These are phyloP conservation scores for Casuarina glauca DNA, from an alignment of 306 rosid species.

Conservation along the genomic window DNA sequence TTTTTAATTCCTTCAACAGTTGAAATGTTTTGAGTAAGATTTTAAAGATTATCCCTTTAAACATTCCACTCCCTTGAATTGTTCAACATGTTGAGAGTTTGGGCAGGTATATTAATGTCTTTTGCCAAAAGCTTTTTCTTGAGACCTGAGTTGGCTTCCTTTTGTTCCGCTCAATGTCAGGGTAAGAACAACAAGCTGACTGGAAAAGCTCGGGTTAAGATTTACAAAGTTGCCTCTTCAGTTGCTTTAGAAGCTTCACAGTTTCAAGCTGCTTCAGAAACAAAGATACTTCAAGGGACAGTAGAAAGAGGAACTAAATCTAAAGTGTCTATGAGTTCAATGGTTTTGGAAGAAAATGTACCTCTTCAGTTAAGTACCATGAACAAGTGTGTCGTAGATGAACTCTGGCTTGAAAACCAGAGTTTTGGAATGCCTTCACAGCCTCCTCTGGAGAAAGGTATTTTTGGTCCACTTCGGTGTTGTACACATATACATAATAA, in stretches of 20 bases:
- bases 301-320: conserved; percentile 27
- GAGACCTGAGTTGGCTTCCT: conserved; percentile 13
- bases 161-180: conserved; percentile 39
- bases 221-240: conserved; percentile 40
- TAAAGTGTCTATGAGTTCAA: conserved; percentile 34
- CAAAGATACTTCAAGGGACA: conserved; percentile 27
- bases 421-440: conserved; percentile 44
- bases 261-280: conserved; percentile 35
- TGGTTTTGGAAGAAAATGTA: conserved; percentile 27
- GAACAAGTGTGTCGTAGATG: conserved; percentile 30
- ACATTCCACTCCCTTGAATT: conserved; percentile 3
- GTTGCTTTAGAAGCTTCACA: conserved; percentile 20
- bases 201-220: conserved; percentile 35
- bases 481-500: conserved; percentile 10
- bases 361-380: conserved; percentile 24
- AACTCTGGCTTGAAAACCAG: conserved; percentile 43
- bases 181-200: conserved; percentile 49
- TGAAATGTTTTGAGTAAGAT: not conserved
- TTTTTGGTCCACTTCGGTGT: conserved; percentile 11
- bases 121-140: not conserved
- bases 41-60: not conserved
- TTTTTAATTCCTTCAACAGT: not conserved
- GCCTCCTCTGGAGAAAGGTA: conserved; percentile 54
- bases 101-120: not conserved
- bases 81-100: not conserved